Percentiles rank a stretch among this genome's conserved stretches.
phyloP scores from a whole-genome alignment of 768 basidiomycete species.

The Lactarius hatsudake region DNA sequence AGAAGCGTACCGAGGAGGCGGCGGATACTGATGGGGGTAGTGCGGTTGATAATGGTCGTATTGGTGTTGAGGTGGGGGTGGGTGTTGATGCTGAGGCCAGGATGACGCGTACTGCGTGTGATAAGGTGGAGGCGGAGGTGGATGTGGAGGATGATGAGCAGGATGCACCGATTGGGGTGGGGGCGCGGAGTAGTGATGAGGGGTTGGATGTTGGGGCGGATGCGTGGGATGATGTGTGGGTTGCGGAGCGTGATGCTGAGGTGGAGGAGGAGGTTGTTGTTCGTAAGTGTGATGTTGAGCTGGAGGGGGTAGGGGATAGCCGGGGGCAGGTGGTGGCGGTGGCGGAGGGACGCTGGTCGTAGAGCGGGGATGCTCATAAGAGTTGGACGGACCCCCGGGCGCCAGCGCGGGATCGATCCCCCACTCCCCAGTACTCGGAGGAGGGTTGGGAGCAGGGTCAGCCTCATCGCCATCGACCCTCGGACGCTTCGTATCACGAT shows the following conservation, averaged over 20 bases:
- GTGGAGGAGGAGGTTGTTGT: constrained; percentile 22
- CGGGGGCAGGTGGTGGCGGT: constrained; percentile 19
- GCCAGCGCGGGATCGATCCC: constrained; percentile 25
- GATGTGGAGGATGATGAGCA: constrained; percentile 20
- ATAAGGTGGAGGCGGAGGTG: constrained; percentile 21
- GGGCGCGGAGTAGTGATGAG: constrained; percentile 21
- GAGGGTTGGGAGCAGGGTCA: constrained; percentile 14
- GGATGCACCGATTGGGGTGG: constrained; percentile 26
- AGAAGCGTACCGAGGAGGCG: constrained; percentile 22
- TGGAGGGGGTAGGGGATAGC: constrained; percentile 15
- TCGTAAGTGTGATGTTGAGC: constrained; percentile 20
- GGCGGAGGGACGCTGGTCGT: constrained; percentile 25
- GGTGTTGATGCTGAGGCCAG: constrained; percentile 23
- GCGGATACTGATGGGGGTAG: constrained; percentile 19
- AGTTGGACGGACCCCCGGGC: constrained; percentile 15
- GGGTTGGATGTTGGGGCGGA: constrained; percentile 23
- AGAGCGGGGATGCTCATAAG: constrained; percentile 23
- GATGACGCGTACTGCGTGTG: constrained; percentile 20
- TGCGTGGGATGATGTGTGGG: constrained; percentile 20
- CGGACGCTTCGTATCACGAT: constrained; percentile 24
- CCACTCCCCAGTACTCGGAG: constrained; percentile 25
- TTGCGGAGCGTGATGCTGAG: constrained; percentile 21
- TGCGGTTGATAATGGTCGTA: constrained; percentile 24
- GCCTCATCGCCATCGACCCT: constrained; percentile 25
- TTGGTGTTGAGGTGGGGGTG: constrained; percentile 17